These are phyloP conservation scores for Cucurbita ficifolia DNA, from an alignment of 306 rosid species.

Conservation along the genomic window DNA sequence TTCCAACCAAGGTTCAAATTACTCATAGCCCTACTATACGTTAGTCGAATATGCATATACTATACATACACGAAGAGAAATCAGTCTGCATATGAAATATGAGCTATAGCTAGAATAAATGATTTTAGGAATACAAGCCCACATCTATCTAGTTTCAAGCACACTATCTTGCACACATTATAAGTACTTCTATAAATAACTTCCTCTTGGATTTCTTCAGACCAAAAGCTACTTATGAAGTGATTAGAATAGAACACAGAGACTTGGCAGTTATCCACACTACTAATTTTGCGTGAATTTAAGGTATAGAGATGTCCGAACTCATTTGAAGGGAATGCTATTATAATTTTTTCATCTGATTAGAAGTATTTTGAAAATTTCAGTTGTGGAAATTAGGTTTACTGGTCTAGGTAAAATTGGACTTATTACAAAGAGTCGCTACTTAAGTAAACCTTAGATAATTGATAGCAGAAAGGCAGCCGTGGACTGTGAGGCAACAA, in stretches of 20 bases:
- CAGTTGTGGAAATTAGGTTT: background rate
- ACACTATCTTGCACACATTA: background rate
- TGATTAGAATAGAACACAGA: background rate
- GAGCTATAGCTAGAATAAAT: background rate
- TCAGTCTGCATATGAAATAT: background rate
- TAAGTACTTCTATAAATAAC: background rate
- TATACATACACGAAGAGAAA: background rate
- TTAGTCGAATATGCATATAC: background rate
- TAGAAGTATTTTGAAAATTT: background rate
- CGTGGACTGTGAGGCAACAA: background rate
- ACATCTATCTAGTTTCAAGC: background rate
- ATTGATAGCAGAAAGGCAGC: background rate
- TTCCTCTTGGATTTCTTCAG: background rate
- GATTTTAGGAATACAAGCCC: background rate
- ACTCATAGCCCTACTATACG: background rate
- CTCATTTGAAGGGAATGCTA: background rate
- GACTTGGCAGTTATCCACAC: background rate
- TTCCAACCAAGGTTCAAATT: background rate
- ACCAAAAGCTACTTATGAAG: background rate
- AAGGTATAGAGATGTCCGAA: background rate
- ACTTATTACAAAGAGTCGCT: background rate
- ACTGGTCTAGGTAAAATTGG: background rate
- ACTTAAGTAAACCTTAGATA: background rate
- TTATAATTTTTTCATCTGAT: background rate
- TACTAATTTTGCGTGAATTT: background rate